Evolutionary conservation across 495 filamentous ascomycete genomes (phyloP), one percentile per base, ranked within the genome.

Genomic region (Rusavskia elegans): DNA sequence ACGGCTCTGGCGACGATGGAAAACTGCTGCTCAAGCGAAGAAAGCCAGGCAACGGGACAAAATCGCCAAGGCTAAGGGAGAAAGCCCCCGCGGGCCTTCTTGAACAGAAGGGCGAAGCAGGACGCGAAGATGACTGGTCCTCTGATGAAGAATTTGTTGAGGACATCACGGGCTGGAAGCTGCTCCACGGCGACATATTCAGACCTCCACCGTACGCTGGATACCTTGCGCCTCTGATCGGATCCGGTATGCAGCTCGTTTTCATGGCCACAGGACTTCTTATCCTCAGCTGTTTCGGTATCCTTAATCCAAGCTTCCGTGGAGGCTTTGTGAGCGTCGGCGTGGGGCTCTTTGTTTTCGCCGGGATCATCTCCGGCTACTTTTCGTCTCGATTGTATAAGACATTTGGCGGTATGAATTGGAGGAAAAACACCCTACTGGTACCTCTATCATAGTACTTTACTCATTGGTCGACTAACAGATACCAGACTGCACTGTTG

Each of bases 151-250:
- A 94, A 55, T 64, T 71, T 5, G 63, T 87, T 3, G 89, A 96
- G 57, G 89, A 96, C 57, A 74, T 85, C 35, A 87, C 86, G 19
- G 89, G 89, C 38, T 96, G 89, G 89, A 96, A 95, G 62, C 71
- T 94, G 20, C 73, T 95, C n/a, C 89, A 96, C 60, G 87, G 80
- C 16, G 89, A 96, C 64, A 86, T 95, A n/a, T 96, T 96, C 70
- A 78, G 89, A 20, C 66, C 82, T 20, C 89, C 89, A 4, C 63
- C 74, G 13, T 78, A 83, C 63, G 86, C 85, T 40, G 76, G 80
- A 27, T 72, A 94, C 2, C 78, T 96, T 29, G 89, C 89, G 3
- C 89, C 89, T 1, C 70, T 95, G 13, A 75, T 94, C 27, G 89
- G 89, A 11, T 94, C 87, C 2, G 89, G 89, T 38, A 89, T 84